These are phyloP conservation scores for Ophiostoma sp. DNA, from an alignment of 2,329 filamentous ascomycete species.

Conservation along the genomic window DNA sequence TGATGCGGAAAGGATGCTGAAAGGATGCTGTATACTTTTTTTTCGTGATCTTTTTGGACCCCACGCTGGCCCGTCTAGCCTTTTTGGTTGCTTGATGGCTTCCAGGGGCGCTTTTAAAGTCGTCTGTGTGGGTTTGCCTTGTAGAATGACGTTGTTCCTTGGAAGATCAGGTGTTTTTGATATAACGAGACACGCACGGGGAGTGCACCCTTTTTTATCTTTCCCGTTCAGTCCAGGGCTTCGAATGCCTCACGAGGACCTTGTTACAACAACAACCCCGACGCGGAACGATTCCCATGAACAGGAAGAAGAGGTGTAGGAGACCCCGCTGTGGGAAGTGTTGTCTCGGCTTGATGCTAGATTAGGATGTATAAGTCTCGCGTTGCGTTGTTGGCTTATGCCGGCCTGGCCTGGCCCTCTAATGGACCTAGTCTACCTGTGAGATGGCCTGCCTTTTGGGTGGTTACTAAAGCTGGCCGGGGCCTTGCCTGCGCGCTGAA, in stretches of 20 bases:
- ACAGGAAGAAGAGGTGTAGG: not conserved
- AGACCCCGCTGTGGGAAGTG: slow-evolving; percentile 7
- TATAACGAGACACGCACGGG: not conserved
- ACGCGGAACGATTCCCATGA: not conserved
- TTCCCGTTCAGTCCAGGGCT: not conserved
- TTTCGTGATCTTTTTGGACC: slow-evolving; percentile 19
- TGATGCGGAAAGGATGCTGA: slow-evolving; percentile 11
- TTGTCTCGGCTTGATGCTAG: slow-evolving; percentile 4
- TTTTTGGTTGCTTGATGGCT: not conserved
- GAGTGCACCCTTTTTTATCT: not conserved
- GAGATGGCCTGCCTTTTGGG: not conserved
- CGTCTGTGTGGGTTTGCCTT: not conserved
- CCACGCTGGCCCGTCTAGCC: slow-evolving; percentile 14
- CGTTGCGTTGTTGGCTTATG: slow-evolving; percentile 8
- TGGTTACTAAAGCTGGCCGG: slow-evolving; percentile 4
- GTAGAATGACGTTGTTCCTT: not conserved
- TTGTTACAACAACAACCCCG: not conserved
- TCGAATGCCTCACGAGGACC: not conserved
- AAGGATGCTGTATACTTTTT: slow-evolving; percentile 6
- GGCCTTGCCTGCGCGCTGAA: slow-evolving; percentile 1
- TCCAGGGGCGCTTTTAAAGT: not conserved
- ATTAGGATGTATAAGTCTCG: slow-evolving; percentile 8
- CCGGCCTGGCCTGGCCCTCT: slow-evolving; percentile 4
- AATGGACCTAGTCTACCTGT: not conserved
- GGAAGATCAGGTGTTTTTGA: not conserved